Evolutionary conservation across 768 basidiomycete genomes (phyloP).

Genomic region (Amanita rimosa): DNA sequence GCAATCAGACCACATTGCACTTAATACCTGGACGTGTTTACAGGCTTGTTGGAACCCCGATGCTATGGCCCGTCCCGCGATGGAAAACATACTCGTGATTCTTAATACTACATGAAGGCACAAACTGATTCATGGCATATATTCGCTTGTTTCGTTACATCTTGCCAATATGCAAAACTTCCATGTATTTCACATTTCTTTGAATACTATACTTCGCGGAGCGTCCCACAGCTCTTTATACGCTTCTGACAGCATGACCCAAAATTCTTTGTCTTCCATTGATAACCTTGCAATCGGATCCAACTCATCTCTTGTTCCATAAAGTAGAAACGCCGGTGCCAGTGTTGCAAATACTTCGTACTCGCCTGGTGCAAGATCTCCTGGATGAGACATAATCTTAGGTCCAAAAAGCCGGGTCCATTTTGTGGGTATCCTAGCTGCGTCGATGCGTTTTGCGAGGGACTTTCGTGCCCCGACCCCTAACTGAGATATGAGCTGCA

Average conservation of each 20-base stretch:
- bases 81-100: not conserved
- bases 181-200: not conserved
- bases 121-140: not conserved
- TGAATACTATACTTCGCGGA: not conserved
- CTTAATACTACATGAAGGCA: not conserved
- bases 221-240: conserved; percentile 4
- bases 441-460: not conserved
- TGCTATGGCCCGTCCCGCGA: not conserved
- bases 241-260: conserved; percentile 2
- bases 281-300: not conserved
- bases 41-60: not conserved
- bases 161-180: too few relatives aligned
- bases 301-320: not conserved
- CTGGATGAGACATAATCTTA: conserved; percentile 1
- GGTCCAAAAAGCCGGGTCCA: conserved; percentile 4
- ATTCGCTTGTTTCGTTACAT: not conserved
- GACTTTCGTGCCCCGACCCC: not conserved
- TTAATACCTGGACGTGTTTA: not conserved
- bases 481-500: not conserved
- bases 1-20: not conserved
- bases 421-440: not conserved
- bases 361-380: conserved; percentile 1
- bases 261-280: conserved; percentile 1
- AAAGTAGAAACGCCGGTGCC: not conserved
- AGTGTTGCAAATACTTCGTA: conserved; percentile 4